Conservation (phyloP, 768 basidiomycete genomes). For the Mrakia frigida region DNA sequence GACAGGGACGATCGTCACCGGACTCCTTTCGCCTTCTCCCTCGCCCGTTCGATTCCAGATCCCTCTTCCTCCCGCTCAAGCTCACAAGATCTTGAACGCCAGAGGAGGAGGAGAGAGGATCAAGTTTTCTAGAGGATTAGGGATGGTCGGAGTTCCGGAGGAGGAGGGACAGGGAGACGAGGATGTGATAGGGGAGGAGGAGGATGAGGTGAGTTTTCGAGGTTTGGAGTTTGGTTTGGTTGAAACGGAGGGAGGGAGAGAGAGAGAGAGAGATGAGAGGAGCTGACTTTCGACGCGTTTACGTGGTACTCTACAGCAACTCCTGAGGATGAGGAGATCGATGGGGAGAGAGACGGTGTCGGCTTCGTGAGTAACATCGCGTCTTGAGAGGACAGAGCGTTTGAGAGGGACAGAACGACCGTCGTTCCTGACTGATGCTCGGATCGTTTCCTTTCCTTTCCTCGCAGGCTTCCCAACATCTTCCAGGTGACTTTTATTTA, state of each 20-base stretch:
- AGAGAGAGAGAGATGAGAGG: too few species aligned
- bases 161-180: too few species aligned
- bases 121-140: background rate
- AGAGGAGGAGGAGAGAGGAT: background rate
- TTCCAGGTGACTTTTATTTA: background rate
- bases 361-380: conserved; percentile 2
- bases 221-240: background rate
- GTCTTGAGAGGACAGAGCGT: background rate
- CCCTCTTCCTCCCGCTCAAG: background rate
- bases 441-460: background rate
- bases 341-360: conserved; percentile 2
- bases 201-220: conserved; percentile 9
- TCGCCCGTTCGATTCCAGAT: background rate
- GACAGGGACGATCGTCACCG: too few species aligned
- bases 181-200: background rate
- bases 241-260: too few species aligned
- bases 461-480: background rate
- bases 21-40: background rate
- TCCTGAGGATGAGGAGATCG: background rate
- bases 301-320: background rate
- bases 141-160: background rate
- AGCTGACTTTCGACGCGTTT: background rate
- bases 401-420: background rate
- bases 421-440: background rate
- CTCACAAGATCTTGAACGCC: background rate